These are phyloP conservation scores for Populus hybrid DNA, from an alignment of 441 rosid genomes.

Conservation along the genomic window DNA sequence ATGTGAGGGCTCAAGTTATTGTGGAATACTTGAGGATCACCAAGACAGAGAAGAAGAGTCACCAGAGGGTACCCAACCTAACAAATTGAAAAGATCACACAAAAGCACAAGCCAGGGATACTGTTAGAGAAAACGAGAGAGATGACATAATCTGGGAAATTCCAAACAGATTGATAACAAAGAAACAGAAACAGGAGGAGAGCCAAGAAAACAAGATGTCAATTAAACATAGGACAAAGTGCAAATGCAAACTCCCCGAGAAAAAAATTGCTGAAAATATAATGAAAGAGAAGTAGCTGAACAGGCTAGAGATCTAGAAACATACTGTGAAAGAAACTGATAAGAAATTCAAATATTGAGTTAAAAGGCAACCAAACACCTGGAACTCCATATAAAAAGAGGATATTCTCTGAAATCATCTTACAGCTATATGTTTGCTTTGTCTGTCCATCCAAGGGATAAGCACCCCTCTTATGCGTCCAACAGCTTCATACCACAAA, in stretches of 20 bases:
- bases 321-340: background rate
- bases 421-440: slow-evolving; percentile 94
- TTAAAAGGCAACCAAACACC: slow-evolving; percentile 14
- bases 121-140: background rate
- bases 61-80: slow-evolving; percentile 99
- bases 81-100: slow-evolving; percentile 24
- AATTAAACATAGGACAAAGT: background rate
- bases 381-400: slow-evolving; percentile 4
- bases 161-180: background rate
- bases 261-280: no score
- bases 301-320: background rate
- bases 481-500: slow-evolving; percentile 98
- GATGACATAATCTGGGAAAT: background rate
- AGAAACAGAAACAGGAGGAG: background rate
- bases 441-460: slow-evolving; percentile 99
- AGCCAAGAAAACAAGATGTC: slow-evolving; percentile 2
- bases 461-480: slow-evolving; percentile 83
- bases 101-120: slow-evolving; percentile 20
- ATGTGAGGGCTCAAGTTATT: slow-evolving; percentile 81
- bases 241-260: background rate
- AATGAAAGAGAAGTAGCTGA: background rate
- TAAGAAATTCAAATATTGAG: background rate
- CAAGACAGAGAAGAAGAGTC: slow-evolving; percentile 98
- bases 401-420: slow-evolving; percentile 29
- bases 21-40: slow-evolving; percentile 96